Evolutionary conservation across 2,329 filamentous ascomycete genomes (phyloP).

Genomic region (Fusarium sambucinum): DNA sequence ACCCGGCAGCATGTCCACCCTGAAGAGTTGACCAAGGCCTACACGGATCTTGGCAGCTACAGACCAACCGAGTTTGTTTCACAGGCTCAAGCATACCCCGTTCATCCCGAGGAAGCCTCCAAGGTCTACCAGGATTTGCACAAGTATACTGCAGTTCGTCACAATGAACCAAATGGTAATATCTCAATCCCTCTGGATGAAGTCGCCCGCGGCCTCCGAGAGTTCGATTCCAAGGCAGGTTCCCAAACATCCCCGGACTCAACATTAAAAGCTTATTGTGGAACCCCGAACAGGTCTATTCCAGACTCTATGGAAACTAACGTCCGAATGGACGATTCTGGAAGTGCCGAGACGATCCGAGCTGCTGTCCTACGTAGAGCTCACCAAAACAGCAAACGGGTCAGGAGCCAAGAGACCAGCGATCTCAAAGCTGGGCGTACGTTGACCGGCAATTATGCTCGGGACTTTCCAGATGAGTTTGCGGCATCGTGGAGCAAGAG

Average conservation of each 20-base stretch:
- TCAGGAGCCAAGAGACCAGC: slow-evolving; percentile 6
- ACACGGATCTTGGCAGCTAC: slow-evolving; percentile 59
- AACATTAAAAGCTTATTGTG: slow-evolving; percentile 46
- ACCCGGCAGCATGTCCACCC: slow-evolving; percentile 50
- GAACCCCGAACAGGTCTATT: slow-evolving; percentile 38
- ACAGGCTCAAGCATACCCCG: slow-evolving; percentile 44
- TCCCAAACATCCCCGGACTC: slow-evolving; percentile 41
- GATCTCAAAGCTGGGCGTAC: slow-evolving; percentile 17
- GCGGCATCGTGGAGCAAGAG: slow-evolving; percentile 56
- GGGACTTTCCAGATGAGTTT: slow-evolving; percentile 67
- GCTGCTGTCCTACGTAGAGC: slow-evolving; percentile 49
- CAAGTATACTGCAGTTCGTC: slow-evolving; percentile 54
- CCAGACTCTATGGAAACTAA: slow-evolving; percentile 36
- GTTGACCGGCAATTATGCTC: slow-evolving; percentile 62
- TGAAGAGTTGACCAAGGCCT: slow-evolving; percentile 55
- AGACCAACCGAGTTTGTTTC: slow-evolving; percentile 49
- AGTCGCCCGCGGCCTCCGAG: slow-evolving; percentile 53
- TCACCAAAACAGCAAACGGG: slow-evolving; percentile 35
- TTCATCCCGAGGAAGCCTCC: slow-evolving; percentile 52
- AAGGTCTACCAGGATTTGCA: slow-evolving; percentile 58
- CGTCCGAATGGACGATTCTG: slow-evolving; percentile 37
- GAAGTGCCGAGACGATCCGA: slow-evolving; percentile 52
- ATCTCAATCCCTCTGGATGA: slow-evolving; percentile 49
- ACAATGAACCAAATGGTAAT: slow-evolving; percentile 53
- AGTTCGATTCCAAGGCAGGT: slow-evolving; percentile 55